Evolutionary conservation across 805 yeast species (phyloP), one percentile per base, ranked within the genome.

Genomic region (Komagataella populi): DNA sequence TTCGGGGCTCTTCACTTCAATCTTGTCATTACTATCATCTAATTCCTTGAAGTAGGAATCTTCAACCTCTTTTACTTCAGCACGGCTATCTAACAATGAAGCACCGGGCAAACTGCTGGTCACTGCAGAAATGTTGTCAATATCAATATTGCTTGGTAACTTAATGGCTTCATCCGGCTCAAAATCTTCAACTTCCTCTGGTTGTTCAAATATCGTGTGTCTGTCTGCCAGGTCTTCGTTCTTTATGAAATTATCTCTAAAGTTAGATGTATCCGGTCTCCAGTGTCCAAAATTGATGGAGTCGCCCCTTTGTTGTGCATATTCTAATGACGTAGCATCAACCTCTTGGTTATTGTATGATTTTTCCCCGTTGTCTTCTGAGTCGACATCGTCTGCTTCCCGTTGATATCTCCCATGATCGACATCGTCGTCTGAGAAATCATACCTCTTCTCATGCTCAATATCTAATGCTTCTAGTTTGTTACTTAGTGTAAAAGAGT

Each of bases 261-360:
- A 75, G 45, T 65, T 66, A 36, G 65, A 68, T 6, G 83, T 79
- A 57, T 80, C 76, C 2, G 84, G 84, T 59, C 71, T 73, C 85
- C 86, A 80, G 23, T 65, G 65, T 2, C 81, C 81, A 65, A 77
- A 66, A 52, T 69, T 73, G 46, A 77, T 62, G 3, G 68, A 65
- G 53, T 60, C 48, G 1, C 63, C 64, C 16, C 62, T 2, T 70
- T 70, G 46, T 57, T 60, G 17, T 36, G 49, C 24, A 18, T 50
- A 48, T 22, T 51, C 52, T 17, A 24, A 18, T 23, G 45, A 51
- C 2, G 14, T 8, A 8, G 39, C 14, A 30, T 30, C 39, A 30
- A 8, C 4, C 39, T 30, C 39, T 30, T 30, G 14, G 39, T 30
- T 30, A 30, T 30, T n/a, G 14, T 8, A 10, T 30, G 14, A 30